These are phyloP conservation scores for Eucalyptus microcorys DNA, from an alignment of 345 rosid species.

Conservation along the genomic window DNA sequence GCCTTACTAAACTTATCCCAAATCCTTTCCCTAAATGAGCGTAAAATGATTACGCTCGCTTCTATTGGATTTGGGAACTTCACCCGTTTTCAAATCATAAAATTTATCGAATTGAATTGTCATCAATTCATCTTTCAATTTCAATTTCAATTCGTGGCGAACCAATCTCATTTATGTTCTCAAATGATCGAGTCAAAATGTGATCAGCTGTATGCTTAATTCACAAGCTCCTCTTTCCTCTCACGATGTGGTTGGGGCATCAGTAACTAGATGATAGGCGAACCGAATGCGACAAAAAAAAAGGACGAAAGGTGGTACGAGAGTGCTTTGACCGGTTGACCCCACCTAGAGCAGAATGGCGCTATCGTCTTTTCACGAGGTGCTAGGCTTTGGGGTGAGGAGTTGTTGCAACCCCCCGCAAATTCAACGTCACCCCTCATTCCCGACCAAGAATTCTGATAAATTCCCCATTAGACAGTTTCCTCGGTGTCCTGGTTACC, in stretches of 20 bases:
- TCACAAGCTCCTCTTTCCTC: not conserved
- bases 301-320: not conserved
- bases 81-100: not conserved
- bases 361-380: not conserved
- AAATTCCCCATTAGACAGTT: not conserved
- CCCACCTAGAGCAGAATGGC: not conserved
- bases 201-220: not conserved
- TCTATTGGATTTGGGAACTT: fast-evolving
- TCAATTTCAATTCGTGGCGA: not conserved
- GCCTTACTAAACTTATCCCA: too few species aligned
- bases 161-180: not conserved
- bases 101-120: not conserved
- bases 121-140: not conserved
- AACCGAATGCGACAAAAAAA: not conserved
- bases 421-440: not conserved
- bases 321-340: not conserved
- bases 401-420: not conserved
- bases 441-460: not conserved
- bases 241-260: not conserved
- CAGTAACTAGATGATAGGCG: not conserved
- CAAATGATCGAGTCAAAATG: not conserved
- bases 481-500: not conserved
- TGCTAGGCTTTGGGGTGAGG: not conserved
- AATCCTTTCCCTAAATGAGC: too few species aligned
- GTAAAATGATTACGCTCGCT: not conserved